Conservation (phyloP, 73 alveolate species). For the Effrenium voratum region DNA sequence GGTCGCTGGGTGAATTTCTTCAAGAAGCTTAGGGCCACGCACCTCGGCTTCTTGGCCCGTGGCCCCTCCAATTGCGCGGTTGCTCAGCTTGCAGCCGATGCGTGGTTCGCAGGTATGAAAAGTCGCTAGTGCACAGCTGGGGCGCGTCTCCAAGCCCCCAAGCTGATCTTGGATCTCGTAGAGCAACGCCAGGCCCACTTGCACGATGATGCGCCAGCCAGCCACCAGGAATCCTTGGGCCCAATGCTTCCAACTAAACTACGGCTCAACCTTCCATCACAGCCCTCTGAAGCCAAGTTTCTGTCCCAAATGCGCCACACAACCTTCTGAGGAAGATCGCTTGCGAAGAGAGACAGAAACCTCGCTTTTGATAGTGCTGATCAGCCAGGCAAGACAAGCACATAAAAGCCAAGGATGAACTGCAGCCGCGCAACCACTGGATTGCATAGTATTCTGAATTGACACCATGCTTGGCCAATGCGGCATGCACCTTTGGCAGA, state of each 20-base stretch:
- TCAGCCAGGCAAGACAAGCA: too few relatives aligned
- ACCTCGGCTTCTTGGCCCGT: neutral
- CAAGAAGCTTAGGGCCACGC: conserved; percentile 72
- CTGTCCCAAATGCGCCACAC: conserved; percentile 94
- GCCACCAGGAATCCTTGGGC: conserved; percentile 75
- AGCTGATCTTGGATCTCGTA: conserved; percentile 70
- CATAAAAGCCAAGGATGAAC: neutral
- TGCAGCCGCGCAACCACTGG: conserved; percentile 60
- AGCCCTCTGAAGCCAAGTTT: neutral
- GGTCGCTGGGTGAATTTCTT: conserved; percentile 58
- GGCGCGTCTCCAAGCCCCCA: conserved; percentile 52
- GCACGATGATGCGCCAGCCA: conserved; percentile 91
- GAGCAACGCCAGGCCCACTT: conserved; percentile 76
- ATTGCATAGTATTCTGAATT: conserved; percentile 90
- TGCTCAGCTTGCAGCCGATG: neutral
- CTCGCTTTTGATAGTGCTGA: too few relatives aligned
- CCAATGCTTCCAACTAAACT: neutral
- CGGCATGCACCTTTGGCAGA: conserved; percentile 82
- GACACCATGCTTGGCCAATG: conserved; percentile 77
- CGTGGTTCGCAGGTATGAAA: too few relatives aligned
- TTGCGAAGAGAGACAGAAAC: conserved; percentile 77
- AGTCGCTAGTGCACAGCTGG: neutral
- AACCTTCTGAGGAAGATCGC: conserved; percentile 78
- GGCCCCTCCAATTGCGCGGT: neutral
- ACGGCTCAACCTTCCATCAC: neutral